Evolutionary conservation across 371 early-diverging fungal species (phyloP).

Genomic region (Mortierella sp.): DNA sequence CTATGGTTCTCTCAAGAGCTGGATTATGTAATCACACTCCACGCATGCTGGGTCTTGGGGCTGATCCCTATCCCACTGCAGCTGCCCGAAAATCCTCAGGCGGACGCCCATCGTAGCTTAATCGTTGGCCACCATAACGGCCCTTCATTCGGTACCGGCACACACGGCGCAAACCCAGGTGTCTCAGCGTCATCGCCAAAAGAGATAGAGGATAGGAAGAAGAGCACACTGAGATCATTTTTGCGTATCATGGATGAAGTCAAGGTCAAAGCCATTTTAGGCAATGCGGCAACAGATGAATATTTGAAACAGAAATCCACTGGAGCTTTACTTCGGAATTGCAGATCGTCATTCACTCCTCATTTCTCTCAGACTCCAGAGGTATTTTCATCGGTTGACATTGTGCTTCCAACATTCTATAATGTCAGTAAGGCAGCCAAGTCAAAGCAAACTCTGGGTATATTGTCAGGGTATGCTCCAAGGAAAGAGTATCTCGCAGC

Average conservation of each 20-base stretch:
- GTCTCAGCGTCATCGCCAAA: constrained; percentile 7
- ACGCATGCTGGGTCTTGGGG: constrained; percentile 86
- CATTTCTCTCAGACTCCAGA: constrained; percentile 29
- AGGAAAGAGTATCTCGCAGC: constrained; percentile 65
- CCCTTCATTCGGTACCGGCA: not conserved
- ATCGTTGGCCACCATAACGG: not conserved
- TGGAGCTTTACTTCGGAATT: constrained; percentile 22
- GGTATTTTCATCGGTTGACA: constrained; percentile 16
- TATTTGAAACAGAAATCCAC: constrained; percentile 63
- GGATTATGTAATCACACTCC: constrained; percentile 78
- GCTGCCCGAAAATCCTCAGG: constrained; percentile 64
- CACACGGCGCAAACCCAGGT: not conserved
- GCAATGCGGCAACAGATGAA: constrained; percentile 76
- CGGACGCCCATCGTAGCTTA: not conserved
- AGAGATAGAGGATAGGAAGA: constrained; percentile 30
- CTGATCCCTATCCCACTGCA: constrained; percentile 79
- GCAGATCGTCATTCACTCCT: constrained; percentile 26
- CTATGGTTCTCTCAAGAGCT: constrained; percentile 76
- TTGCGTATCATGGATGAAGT: constrained; percentile 73
- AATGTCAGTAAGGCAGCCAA: constrained; percentile 72
- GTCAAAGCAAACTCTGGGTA: constrained; percentile 65
- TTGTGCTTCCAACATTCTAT: constrained; percentile 59
- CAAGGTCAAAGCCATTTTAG: constrained; percentile 68
- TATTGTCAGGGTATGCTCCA: constrained; percentile 64
- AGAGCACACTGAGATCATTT: constrained; percentile 60